phyloP scores from a whole-genome alignment of 129 eudicot genomes.

The Smallanthus sonchifolius region DNA sequence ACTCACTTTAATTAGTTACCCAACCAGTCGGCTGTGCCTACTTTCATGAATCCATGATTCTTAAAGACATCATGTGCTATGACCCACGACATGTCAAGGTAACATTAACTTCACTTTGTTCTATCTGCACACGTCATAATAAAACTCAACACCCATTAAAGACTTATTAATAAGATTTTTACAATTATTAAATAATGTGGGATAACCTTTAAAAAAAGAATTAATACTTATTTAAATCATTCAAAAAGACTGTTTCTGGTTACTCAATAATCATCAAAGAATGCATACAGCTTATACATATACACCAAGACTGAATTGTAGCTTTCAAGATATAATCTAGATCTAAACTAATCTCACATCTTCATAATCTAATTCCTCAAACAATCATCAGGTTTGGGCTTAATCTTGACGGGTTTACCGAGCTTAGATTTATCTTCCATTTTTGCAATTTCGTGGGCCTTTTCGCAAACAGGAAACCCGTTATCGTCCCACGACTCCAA shows the following conservation, averaged over 20 bases:
- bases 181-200: too few species aligned
- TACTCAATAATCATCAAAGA: not conserved
- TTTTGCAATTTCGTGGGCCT: conserved; percentile 76
- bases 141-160: too few species aligned
- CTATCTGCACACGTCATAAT: too few species aligned
- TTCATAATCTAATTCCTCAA: conserved; percentile 15
- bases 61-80: too few species aligned
- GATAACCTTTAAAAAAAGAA: too few species aligned
- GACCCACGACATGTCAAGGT: too few species aligned
- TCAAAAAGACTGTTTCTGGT: not conserved
- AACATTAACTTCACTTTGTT: too few species aligned
- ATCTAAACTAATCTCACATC: conserved; percentile 15
- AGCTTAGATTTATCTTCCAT: conserved; percentile 81
- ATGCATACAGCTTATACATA: conserved; percentile 21
- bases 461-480: conserved; percentile 75
- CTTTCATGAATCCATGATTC: too few species aligned
- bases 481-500: conserved; percentile 89
- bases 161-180: too few species aligned
- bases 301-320: conserved; percentile 6
- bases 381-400: conserved; percentile 35
- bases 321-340: not conserved
- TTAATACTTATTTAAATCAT: not conserved
- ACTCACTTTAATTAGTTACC: too few species aligned
- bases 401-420: conserved; percentile 90
- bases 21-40: too few species aligned